phyloP scores from a whole-genome alignment of 768 basidiomycete genomes.

The Phylloporus sp. region DNA sequence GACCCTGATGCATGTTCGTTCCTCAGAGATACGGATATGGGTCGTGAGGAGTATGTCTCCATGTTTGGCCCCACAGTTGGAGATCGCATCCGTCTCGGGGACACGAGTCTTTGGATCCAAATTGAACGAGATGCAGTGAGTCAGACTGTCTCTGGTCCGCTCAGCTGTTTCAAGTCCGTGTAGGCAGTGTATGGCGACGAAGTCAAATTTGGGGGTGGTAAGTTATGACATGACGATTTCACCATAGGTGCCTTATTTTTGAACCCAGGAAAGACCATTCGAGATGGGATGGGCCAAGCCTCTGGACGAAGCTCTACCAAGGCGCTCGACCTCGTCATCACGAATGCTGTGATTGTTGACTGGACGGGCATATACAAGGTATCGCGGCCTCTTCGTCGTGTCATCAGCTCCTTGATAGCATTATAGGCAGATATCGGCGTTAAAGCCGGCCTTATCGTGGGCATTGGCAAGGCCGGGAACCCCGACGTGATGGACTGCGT shows the following conservation, averaged over 20 bases:
- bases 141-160: background rate
- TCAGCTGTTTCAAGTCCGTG: background rate
- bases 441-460: conserved; percentile 74
- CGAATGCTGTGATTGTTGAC: conserved; percentile 91
- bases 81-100: conserved; percentile 83
- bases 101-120: conserved; percentile 87
- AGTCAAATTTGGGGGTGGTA: conserved; percentile 96
- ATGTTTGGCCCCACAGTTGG: conserved; percentile 97
- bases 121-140: conserved; percentile 80
- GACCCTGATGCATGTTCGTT: conserved; percentile 62
- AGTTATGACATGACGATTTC: conserved; percentile 4
- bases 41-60: conserved; percentile 73
- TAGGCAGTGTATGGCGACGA: conserved; percentile 93
- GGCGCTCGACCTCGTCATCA: conserved; percentile 88
- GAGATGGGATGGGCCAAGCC: conserved; percentile 96
- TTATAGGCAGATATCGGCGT: conserved; percentile 91
- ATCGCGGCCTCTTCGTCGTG: background rate
- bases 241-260: background rate
- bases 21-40: conserved; percentile 49
- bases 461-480: conserved; percentile 97
- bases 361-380: conserved; percentile 97
- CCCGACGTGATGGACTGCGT: conserved; percentile 89
- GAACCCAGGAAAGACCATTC: conserved; percentile 78
- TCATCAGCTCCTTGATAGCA: conserved; percentile 1
- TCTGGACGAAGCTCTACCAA: conserved; percentile 64